These are phyloP conservation scores for Paraconiothyrium brasiliense DNA, from an alignment of 2,329 filamentous ascomycete species.

Conservation along the genomic window DNA sequence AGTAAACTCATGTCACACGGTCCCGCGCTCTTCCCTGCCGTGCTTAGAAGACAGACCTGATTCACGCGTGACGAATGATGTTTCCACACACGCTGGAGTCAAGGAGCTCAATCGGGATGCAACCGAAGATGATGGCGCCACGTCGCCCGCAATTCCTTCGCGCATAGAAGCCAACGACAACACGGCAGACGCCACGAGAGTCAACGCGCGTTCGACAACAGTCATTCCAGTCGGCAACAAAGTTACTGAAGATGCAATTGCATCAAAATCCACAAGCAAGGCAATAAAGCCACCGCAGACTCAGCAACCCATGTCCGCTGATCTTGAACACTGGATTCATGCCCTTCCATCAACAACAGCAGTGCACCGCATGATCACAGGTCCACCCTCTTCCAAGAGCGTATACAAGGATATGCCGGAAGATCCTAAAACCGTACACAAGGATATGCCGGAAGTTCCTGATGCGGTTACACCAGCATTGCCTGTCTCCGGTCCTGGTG, in stretches of 20 bases:
- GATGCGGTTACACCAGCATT: not conserved
- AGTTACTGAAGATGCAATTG: not conserved
- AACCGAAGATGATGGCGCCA: not conserved
- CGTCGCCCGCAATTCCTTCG: not conserved
- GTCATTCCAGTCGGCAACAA: not conserved
- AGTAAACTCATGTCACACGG: not conserved
- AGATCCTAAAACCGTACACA: not conserved
- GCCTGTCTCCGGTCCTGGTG: not conserved
- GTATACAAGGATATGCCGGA: not conserved
- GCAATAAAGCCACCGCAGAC: not conserved
- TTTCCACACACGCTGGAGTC: too few relatives aligned
- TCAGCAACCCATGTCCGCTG: too few relatives aligned
- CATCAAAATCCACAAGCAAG: too few relatives aligned
- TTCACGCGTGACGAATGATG: not conserved
- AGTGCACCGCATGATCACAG: not conserved
- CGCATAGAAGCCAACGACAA: not conserved
- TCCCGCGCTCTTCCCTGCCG: not conserved
- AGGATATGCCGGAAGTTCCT: not conserved
- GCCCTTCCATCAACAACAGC: not conserved
- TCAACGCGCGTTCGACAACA: not conserved
- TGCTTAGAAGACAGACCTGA: not conserved
- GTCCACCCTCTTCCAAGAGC: not conserved
- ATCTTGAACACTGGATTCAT: not conserved
- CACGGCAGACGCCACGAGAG: not conserved
- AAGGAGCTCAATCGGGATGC: not conserved